Conservation (phyloP, 2,329 filamentous ascomycete species). For the Kalmusia sp. region DNA sequence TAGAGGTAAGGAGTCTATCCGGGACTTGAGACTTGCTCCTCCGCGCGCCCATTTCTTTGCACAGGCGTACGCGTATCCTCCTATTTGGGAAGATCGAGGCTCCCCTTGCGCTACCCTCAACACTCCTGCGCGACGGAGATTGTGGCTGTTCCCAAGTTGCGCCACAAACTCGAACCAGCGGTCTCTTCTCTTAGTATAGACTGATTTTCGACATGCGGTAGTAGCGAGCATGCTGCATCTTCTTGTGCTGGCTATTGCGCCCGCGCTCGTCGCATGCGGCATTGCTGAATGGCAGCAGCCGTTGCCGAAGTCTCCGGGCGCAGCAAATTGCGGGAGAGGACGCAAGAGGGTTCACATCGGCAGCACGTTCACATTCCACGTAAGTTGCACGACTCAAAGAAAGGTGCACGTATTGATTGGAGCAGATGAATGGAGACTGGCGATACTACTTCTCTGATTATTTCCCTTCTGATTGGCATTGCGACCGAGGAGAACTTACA, state of each 20-base stretch:
- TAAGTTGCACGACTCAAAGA: not conserved
- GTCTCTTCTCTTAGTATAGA: not conserved
- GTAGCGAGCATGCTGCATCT: slow-evolving; percentile 9
- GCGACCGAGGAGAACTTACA: slow-evolving; percentile 10
- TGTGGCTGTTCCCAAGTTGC: slow-evolving; percentile 1
- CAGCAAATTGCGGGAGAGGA: slow-evolving; percentile 11
- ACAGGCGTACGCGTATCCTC: not conserved
- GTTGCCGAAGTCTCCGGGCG: slow-evolving; percentile 7
- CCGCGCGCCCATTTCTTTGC: not conserved
- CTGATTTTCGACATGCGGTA: not conserved
- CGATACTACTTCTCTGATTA: slow-evolving; percentile 16
- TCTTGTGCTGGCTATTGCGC: slow-evolving; percentile 5
- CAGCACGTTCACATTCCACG: slow-evolving; percentile 10
- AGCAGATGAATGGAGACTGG: slow-evolving; percentile 16
- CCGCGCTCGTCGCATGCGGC: not conserved
- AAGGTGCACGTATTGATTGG: not conserved
- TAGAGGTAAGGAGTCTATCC: too few species aligned
- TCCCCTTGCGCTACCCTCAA: not conserved
- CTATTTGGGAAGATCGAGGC: not conserved
- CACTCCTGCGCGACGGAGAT: not conserved
- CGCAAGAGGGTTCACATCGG: slow-evolving; percentile 7
- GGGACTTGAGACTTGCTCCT: too few species aligned
- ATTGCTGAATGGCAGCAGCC: slow-evolving; percentile 16
- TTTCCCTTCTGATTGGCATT: slow-evolving; percentile 12
- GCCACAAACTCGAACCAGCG: not conserved